Percentiles rank a stretch among this genome's conserved stretches.
Evolutionary conservation across 1,284 basidiomycete species (phyloP).

Genomic region (Ustilago nuda): DNA sequence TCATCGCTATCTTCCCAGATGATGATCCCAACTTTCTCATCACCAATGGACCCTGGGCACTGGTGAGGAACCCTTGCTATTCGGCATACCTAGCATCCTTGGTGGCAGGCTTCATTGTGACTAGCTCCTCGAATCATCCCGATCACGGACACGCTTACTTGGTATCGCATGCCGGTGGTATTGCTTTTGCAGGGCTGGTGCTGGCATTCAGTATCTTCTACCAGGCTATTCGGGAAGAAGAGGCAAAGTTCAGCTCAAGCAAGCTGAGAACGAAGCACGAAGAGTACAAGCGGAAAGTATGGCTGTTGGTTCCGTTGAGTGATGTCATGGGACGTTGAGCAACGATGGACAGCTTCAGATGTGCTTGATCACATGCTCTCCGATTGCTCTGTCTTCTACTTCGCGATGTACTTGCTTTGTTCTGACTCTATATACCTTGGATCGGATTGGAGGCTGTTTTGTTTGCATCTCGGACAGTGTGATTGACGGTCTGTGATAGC

Average conservation of each 20-base stretch:
- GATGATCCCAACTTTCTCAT: conserved; percentile 43
- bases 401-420: too few species aligned
- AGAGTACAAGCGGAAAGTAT: conserved; percentile 36
- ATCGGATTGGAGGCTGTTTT: background rate
- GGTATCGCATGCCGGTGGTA: conserved; percentile 38
- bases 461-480: too few species aligned
- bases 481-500: too few species aligned
- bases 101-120: conserved; percentile 43
- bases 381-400: too few species aligned
- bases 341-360: too few species aligned
- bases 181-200: conserved; percentile 22
- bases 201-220: conserved; percentile 37
- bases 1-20: conserved; percentile 31
- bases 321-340: conserved; percentile 27
- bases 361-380: too few species aligned
- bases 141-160: conserved; percentile 40
- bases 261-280: conserved; percentile 45
- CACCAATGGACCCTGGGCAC: conserved; percentile 34
- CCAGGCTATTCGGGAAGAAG: conserved; percentile 45
- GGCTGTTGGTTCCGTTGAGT: conserved; percentile 38
- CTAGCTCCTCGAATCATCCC: conserved; percentile 41
- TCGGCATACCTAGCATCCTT: conserved; percentile 41
- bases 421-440: too few species aligned
- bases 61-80: conserved; percentile 42
- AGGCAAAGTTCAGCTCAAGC: conserved; percentile 46